phyloP scores from a whole-genome alignment of 257 asterid species.

The Rehmannia glutinosa region DNA sequence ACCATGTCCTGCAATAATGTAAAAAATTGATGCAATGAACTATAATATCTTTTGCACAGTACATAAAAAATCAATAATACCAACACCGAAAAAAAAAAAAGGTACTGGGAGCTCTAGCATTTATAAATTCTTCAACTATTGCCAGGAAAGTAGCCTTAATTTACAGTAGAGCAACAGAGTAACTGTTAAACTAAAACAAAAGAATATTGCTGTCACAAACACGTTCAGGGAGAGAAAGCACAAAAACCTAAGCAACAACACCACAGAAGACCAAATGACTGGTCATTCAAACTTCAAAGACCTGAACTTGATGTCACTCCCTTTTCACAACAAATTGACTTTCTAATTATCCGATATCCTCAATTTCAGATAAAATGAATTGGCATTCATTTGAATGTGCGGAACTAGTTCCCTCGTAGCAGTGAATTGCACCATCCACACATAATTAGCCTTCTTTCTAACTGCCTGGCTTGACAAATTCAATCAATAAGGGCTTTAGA shows the following conservation, averaged over 20 bases:
- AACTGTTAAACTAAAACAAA: neutral
- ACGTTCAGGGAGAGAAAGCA: neutral
- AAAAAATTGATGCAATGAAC: slow-evolving; percentile 2
- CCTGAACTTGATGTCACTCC: too few species aligned
- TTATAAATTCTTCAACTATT: neutral
- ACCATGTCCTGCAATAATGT: slow-evolving; percentile 65
- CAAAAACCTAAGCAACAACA: neutral
- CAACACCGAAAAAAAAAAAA: neutral
- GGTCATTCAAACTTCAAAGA: neutral
- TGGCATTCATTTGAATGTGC: too few species aligned
- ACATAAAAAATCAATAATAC: too few species aligned
- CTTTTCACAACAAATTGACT: neutral
- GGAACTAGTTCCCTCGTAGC: too few species aligned
- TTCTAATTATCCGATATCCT: too few species aligned
- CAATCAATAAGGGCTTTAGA: too few species aligned
- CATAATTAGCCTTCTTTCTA: neutral
- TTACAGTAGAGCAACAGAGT: neutral
- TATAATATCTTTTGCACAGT: neutral
- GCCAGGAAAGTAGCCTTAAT: neutral
- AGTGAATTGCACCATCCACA: neutral
- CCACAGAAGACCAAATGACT: neutral
- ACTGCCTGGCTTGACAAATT: neutral
- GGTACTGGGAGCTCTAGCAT: neutral
- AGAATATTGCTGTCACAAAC: neutral
- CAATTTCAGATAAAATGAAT: too few species aligned